Evolutionary conservation across 768 basidiomycete species (phyloP).

Genomic region (Boletus reticuloceps): DNA sequence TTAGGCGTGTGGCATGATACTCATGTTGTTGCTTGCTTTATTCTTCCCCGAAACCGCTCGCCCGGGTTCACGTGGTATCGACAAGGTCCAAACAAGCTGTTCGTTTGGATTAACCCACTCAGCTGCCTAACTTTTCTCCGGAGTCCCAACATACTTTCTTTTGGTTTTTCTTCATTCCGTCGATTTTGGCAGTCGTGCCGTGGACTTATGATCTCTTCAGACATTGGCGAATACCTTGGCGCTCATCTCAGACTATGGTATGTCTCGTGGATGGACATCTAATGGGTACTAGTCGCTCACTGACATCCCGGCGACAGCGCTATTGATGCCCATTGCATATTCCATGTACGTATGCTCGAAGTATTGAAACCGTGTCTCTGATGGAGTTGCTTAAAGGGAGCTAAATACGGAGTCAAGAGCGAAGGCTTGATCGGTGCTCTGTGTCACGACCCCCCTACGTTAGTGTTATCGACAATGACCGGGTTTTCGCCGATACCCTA

Average conservation of each 20-base stretch:
- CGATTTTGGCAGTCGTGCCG: background rate
- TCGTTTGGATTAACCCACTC: conserved; percentile 60
- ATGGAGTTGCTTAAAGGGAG: background rate
- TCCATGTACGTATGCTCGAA: conserved; percentile 44
- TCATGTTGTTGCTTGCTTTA: conserved; percentile 38
- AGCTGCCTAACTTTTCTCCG: conserved; percentile 46
- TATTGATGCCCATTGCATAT: conserved; percentile 61
- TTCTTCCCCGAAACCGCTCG: conserved; percentile 66
- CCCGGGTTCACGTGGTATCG: conserved; percentile 54
- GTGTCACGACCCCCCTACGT: too few species aligned
- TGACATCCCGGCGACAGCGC: conserved; percentile 17
- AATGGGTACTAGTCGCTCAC: background rate
- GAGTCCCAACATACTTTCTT: conserved; percentile 49
- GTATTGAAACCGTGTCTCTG: background rate
- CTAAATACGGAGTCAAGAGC: too few species aligned
- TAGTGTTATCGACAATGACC: too few species aligned
- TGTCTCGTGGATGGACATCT: conserved; percentile 20
- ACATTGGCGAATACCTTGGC: conserved; percentile 38
- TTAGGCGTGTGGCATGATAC: conserved; percentile 42
- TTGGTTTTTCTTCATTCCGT: too few species aligned
- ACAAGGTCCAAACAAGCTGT: conserved; percentile 36
- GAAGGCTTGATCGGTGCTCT: too few species aligned
- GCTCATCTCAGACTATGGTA: conserved; percentile 30
- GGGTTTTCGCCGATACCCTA: too few species aligned
- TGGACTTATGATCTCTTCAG: conserved; percentile 24